A percentile compares a stretch with the other conserved stretches of the same genome.
Conservation (phyloP, 2,329 filamentous ascomycete species). For the Metarhizium brunneum region DNA sequence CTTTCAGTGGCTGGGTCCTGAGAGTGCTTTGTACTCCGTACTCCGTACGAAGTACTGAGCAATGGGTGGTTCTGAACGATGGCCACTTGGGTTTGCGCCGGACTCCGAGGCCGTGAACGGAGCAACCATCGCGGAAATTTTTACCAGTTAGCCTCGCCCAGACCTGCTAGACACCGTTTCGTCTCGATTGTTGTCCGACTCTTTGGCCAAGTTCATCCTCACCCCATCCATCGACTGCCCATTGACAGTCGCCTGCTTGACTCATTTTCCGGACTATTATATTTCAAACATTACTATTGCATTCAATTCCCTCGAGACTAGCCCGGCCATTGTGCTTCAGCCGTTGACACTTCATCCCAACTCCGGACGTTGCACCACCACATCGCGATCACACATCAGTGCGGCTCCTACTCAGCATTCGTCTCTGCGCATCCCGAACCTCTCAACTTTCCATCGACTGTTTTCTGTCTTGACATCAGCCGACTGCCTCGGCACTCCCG, state of each 20-base stretch:
- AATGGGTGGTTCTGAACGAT: background rate
- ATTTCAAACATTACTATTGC: background rate
- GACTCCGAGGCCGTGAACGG: slow-evolving; percentile 30
- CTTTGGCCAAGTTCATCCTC: slow-evolving; percentile 1
- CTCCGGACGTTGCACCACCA: background rate
- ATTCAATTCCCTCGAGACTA: background rate
- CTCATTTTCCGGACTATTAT: background rate
- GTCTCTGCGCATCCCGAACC: background rate
- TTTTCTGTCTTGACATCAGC: background rate
- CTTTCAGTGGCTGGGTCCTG: background rate
- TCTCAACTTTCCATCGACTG: background rate
- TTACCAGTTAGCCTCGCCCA: slow-evolving; percentile 8
- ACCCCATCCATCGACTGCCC: background rate
- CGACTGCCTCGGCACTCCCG: background rate
- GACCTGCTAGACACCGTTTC: slow-evolving; percentile 2
- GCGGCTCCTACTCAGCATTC: background rate
- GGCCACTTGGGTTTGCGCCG: slow-evolving; percentile 9
- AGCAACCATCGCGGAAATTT: slow-evolving; percentile 23
- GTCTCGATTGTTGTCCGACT: background rate
- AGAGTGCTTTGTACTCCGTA: too few species aligned
- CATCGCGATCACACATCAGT: background rate
- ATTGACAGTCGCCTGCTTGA: background rate
- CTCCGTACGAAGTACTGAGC: too few species aligned
- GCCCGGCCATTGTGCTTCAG: background rate
- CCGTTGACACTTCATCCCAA: background rate